These are phyloP conservation scores for Hortiboletus campestris DNA, from an alignment of 768 basidiomycete genomes.

Conservation along the genomic window DNA sequence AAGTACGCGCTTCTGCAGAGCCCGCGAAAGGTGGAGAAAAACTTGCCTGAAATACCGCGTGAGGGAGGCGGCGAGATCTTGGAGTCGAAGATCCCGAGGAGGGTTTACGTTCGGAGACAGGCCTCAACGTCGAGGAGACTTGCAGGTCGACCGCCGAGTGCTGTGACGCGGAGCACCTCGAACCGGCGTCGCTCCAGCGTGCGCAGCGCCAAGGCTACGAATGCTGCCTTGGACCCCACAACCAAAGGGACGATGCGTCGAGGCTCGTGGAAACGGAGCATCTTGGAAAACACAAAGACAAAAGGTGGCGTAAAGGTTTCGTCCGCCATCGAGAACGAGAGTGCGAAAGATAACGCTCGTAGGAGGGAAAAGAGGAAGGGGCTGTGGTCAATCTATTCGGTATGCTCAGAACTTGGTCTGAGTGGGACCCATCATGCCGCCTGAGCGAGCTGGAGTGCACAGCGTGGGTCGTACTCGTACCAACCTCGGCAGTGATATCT, in stretches of 20 bases:
- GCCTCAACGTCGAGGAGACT: conserved; percentile 12
- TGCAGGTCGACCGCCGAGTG: background rate
- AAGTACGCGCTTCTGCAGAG: conserved; percentile 13
- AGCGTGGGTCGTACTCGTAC: too few species aligned
- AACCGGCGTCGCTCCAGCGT: conserved; percentile 14
- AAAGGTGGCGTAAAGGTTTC: conserved; percentile 10
- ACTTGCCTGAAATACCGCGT: conserved; percentile 11
- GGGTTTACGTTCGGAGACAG: conserved; percentile 15
- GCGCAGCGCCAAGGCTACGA: conserved; percentile 15
- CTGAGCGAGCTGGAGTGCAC: background rate
- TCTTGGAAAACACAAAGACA: conserved; percentile 15
- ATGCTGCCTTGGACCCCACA: background rate
- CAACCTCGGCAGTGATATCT: too few species aligned
- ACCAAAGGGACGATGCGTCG: conserved; percentile 25
- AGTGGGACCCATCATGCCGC: conserved; percentile 6
- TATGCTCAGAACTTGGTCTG: conserved; percentile 24
- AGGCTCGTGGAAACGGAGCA: conserved; percentile 27
- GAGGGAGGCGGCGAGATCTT: background rate
- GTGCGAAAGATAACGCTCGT: background rate
- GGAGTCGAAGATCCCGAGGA: conserved; percentile 23
- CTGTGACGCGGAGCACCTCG: conserved; percentile 9
- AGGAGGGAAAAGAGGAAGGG: conserved; percentile 26
- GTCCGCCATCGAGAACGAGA: conserved; percentile 15
- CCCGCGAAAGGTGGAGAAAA: conserved; percentile 12
- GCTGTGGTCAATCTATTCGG: conserved; percentile 30